Conservation (phyloP, 805 yeast species). For the Pichia scutulata region DNA sequence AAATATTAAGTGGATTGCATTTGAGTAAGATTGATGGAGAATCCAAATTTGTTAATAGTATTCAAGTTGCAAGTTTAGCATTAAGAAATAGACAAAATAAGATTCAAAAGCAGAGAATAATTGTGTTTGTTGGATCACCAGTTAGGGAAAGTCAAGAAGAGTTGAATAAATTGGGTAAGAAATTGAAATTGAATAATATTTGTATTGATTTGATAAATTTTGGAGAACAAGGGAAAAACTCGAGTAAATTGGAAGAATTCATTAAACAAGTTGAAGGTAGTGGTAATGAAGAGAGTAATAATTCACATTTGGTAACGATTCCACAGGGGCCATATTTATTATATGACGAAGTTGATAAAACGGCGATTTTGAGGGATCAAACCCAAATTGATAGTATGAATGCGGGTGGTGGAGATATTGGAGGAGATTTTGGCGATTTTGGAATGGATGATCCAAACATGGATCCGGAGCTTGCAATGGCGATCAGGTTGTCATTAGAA, state of each 20-base stretch:
- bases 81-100: constrained; percentile 94
- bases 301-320: constrained; percentile 75
- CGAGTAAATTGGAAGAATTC: constrained; percentile 73
- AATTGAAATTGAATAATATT: constrained; percentile 86
- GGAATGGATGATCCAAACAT: constrained; percentile 78
- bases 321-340: constrained; percentile 84
- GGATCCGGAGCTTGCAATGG: constrained; percentile 97
- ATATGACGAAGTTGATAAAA: constrained; percentile 71
- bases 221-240: constrained; percentile 79
- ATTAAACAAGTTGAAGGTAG: constrained; percentile 43
- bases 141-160: constrained; percentile 60
- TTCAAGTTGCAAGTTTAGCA: constrained; percentile 90
- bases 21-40: constrained; percentile 65
- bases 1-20: constrained; percentile 75
- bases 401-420: constrained; percentile 33
- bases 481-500: constrained; percentile 86
- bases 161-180: constrained; percentile 77
- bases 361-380: constrained; percentile 65
- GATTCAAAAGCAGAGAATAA: constrained; percentile 82
- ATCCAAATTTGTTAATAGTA: constrained; percentile 66
- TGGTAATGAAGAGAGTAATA: constrained; percentile 37
- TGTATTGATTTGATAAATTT: constrained; percentile 87
- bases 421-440: constrained; percentile 35
- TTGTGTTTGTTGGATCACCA: constrained; percentile 87
- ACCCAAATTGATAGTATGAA: constrained; percentile 33